Base-by-base conservation (phyloP, 148 eudicot species). In the Chenopodium suecicum region DNA sequence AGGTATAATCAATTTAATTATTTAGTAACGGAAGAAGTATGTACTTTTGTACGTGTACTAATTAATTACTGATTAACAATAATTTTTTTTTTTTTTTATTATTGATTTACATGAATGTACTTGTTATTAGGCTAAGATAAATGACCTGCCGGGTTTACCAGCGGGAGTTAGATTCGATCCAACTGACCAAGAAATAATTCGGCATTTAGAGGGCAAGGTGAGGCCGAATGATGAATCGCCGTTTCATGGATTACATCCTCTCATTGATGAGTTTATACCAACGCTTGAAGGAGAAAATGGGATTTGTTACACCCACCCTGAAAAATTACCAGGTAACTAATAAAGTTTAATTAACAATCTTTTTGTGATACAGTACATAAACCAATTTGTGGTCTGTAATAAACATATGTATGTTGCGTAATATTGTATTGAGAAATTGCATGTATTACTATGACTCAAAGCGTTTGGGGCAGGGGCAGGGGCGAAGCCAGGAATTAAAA, bases 101-200 rank as follows among this genome's bases (percentile, higher is more conserved):
- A 50, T 12, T 50, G 54, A 50, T 50, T 50, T 9, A 50, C 13
- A 3, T 50, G 44, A 41, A 41, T 41, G 44, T 41, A 41, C 44
- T 14, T 78, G 32, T 75, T 9, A 82, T 37, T 67, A 89, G 93
- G 89, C 82, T 9, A 87, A 86, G 79, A 92, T 92, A 72, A 90
- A 92, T 81, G 90, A 92, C 79, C 69, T 92, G 62, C 94, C 92
- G 63, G 94, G 96, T 5, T 79, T 92, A n/a, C 96, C 96, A 3
- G 94, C 96, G 0, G 96, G 96, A 32, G 93, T 92, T 74, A 88
- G 91, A 88, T 92, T 92, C 70, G 93, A 92, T 83, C 96, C 96
- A 58, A 92, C 89, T 37, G 96, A 92, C 83, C 91, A 89, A 83
- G 96, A 92, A 80, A 75, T 92, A 47, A 82, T 92, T 19, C 85